Conservation (phyloP, 805 yeast species). For the Starmerella bombicola region DNA sequence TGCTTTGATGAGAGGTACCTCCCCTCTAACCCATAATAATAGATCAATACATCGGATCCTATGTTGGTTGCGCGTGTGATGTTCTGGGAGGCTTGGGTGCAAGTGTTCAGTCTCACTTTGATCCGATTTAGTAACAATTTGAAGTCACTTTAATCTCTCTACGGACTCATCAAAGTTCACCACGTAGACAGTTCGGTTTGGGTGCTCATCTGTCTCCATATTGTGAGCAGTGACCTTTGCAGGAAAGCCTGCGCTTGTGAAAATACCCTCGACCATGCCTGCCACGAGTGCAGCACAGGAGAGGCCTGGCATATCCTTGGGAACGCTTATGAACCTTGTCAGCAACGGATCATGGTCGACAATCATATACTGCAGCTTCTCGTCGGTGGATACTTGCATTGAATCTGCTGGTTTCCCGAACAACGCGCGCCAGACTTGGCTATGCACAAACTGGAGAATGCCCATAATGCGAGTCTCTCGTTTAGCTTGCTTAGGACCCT, state of each 20-base stretch:
- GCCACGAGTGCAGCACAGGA: constrained; percentile 77
- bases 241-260: constrained; percentile 59
- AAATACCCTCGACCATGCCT: constrained; percentile 71
- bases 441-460: constrained; percentile 57
- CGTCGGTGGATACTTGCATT: constrained; percentile 56
- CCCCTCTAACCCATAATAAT: too few species aligned
- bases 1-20: too few species aligned
- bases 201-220: constrained; percentile 46
- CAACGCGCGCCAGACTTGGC: constrained; percentile 57
- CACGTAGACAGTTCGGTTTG: constrained; percentile 61
- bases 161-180: constrained; percentile 44
- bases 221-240: constrained; percentile 77
- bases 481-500: constrained; percentile 41
- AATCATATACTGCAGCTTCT: constrained; percentile 64
- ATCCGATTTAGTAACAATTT: too few species aligned
- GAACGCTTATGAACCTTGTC: constrained; percentile 61
- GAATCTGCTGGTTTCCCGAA: constrained; percentile 68
- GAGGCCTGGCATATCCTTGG: constrained; percentile 63
- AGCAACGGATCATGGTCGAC: constrained; percentile 62
- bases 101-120: too few species aligned
- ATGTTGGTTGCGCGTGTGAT: too few species aligned
- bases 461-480: constrained; percentile 58
- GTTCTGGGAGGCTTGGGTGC: too few species aligned
- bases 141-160: neutral
- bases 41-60: too few species aligned